Base-by-base conservation (phyloP, 495 filamentous ascomycete species). In the Penicillium dipodomyicola region DNA sequence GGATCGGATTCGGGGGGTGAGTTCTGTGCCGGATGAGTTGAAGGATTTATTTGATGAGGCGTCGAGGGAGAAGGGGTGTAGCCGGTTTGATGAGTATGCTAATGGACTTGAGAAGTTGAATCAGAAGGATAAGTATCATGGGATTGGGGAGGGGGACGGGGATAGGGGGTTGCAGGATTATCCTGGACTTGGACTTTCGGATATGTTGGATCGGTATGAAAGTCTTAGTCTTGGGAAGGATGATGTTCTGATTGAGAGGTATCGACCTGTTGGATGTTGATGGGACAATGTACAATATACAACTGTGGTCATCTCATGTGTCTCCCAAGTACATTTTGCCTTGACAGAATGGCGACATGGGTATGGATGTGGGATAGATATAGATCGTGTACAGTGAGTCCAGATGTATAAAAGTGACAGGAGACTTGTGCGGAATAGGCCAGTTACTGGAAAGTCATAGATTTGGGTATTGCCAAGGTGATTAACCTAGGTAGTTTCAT, bases 141-240 rank as follows among this genome's bases (percentile, higher is more conserved):
- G 69, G 0, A 66, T 68, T 27, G 59, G 59, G 1, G n/a, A 12
- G 5, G 64, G 62, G 62, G n/a, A 12, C 4, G 64, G 62, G 62
- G 8, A 49, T 6, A 37, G 15, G 17, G 67, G 47, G 35, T 59
- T 68, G 27, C 67, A 68, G 46, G 60, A 61, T 37, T 67, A 62
- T 40, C 65, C 67, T 12, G 65, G 69, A 2, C 44, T 65, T 22
- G 60, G 63, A 7, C 56, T 79, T 3, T 72, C 64, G 14, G 72
- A 74, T 19, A 79, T 79, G 76, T 63, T 79, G 7, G 72, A 73
- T 61, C 67, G 65, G 2, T 79, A 76, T 58, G 75, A 78, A 48
- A 73, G 65, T 56, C 58, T 78, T 47, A 77, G 72, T 51, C 43
- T 77, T 39, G 75, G 75, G 1, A 73, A 72, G 37, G 72, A 75